Conservation (phyloP, 2,329 filamentous ascomycete species). For the Madurella mycetomatis region DNA sequence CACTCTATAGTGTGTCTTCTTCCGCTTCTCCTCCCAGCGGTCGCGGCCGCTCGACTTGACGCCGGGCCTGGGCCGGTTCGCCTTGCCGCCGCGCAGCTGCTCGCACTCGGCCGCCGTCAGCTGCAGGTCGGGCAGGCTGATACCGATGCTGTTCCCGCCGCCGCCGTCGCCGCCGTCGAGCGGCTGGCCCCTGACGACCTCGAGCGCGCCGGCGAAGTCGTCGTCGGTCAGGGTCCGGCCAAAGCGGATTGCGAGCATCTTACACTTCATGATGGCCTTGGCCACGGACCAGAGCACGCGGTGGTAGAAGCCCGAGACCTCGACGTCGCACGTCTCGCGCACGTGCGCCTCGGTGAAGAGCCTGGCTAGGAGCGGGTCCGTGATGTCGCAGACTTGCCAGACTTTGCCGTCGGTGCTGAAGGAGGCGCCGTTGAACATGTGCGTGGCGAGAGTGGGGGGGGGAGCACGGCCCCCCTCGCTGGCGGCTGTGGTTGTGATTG, state of each 20-base stretch:
- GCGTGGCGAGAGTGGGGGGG: slow-evolving; percentile 39
- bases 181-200: slow-evolving; percentile 19
- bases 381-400: slow-evolving; percentile 92
- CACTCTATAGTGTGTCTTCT: slow-evolving; percentile 27
- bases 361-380: slow-evolving; percentile 65
- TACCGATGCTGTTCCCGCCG: slow-evolving; percentile 31
- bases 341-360: slow-evolving; percentile 62
- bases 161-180: slow-evolving; percentile 23
- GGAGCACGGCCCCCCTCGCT: too few relatives aligned
- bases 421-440: slow-evolving; percentile 77
- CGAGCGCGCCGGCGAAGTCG: slow-evolving; percentile 43
- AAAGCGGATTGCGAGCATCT: slow-evolving; percentile 65
- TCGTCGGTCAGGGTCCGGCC: slow-evolving; percentile 46
- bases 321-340: slow-evolving; percentile 53
- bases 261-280: slow-evolving; percentile 82
- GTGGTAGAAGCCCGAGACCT: slow-evolving; percentile 76
- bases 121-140: slow-evolving; percentile 37
- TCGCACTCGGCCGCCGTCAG: slow-evolving; percentile 36
- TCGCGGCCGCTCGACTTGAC: slow-evolving; percentile 17
- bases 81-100: slow-evolving; percentile 32
- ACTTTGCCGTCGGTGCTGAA: slow-evolving; percentile 78
- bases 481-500: too few relatives aligned
- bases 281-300: slow-evolving; percentile 78
- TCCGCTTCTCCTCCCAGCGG: slow-evolving; percentile 22
- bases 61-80: slow-evolving; percentile 25